Evolutionary conservation across 345 rosid genomes (phyloP), one percentile per base, ranked within the genome.

Genomic region (Citrus medica): DNA sequence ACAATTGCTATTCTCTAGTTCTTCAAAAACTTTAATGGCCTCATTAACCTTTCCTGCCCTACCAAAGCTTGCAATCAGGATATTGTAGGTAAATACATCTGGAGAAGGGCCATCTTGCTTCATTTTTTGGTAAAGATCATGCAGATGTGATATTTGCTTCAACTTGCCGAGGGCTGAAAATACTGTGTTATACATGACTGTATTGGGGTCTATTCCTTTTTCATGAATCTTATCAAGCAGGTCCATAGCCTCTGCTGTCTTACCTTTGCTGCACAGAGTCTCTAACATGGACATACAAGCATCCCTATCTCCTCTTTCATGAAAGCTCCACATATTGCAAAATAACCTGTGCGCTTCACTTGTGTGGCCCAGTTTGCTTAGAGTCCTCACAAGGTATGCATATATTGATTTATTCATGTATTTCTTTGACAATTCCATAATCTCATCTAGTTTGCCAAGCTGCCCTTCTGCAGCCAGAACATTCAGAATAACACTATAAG

Each of bases 241-340:
- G 73, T 94, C 98, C 6, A 90, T 83, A 17, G 98, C 98, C 83
- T 94, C 98, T 58, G 84, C 62, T 16, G 92, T 93, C 81, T 92
- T 94, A 51, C 95, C 95, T 1, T 90, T 89, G 77, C 71, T 83
- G 67, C 97, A 95, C 64, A 93, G 83, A 80, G 90, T 91, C 79
- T 92, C 99, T 56, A 95, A 69, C 93, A 93, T 88, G 25, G 97
- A 87, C 75, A 84, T 55, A 73, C 81, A 91, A 33, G 92, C 93
- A 68, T 87, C 90, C 84, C 87, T 86, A 75, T 95, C 97, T 38
- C 98, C 97, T 79, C 82, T 84, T 70, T 92, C 97, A 76, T 91
- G 93, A 77, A 85, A 85, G 82, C 76, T 88, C 99, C 99, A 95
- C 97, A 95, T 91, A 84, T 86, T 90, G 84, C 98, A 90, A 83